phyloP scores from a whole-genome alignment of 2,329 filamentous ascomycete species.

The Sporothrix protearum region DNA sequence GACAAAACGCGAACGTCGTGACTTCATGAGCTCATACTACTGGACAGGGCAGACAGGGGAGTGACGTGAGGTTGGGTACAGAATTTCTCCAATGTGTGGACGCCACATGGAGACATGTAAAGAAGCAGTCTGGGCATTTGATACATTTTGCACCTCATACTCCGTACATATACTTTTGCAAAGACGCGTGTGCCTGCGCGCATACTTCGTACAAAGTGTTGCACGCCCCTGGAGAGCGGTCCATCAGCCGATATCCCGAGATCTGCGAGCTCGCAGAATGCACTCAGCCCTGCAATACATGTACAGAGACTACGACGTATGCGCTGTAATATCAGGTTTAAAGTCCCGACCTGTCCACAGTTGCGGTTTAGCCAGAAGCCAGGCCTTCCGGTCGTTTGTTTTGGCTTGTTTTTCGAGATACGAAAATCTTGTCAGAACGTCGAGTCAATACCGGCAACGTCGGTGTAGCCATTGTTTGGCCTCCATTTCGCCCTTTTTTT shows the following conservation, averaged over 20 bases:
- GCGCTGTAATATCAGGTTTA: not conserved
- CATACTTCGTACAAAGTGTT: not conserved
- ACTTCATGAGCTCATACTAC: conserved; percentile 24
- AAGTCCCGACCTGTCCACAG: not conserved
- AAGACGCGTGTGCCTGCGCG: not conserved
- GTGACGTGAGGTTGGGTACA: not conserved
- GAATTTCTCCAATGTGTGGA: not conserved
- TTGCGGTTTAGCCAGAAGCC: not conserved
- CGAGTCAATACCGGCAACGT: conserved; percentile 10
- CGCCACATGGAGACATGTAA: not conserved
- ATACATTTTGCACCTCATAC: not conserved
- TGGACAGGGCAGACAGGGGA: not conserved
- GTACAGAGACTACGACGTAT: too few relatives aligned
- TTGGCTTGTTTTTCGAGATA: not conserved
- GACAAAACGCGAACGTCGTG: not conserved
- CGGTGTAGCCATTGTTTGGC: not conserved
- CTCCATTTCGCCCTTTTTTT: not conserved
- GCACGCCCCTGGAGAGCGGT: not conserved
- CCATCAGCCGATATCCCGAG: not conserved
- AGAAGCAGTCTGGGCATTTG: not conserved
- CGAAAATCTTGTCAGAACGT: not conserved
- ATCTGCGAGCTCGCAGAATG: conserved; percentile 6
- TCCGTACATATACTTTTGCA: too few relatives aligned
- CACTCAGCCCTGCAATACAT: conserved; percentile 12
- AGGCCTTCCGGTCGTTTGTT: not conserved